These are phyloP conservation scores for Aspergillus sclerotiicarbonarius DNA, from an alignment of 495 filamentous ascomycete species.

Conservation along the genomic window DNA sequence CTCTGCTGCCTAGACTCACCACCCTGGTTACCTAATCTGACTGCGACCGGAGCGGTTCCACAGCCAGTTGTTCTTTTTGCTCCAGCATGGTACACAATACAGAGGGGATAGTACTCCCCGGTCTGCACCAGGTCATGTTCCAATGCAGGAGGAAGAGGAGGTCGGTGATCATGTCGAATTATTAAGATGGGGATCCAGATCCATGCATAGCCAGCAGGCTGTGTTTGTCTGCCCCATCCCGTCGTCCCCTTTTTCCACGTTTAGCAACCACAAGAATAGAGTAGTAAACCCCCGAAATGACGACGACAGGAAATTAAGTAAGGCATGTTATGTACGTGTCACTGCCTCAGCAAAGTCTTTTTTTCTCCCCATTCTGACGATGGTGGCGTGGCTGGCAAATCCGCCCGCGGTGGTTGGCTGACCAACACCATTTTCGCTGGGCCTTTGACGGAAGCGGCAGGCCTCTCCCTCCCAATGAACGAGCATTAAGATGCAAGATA, in stretches of 20 bases:
- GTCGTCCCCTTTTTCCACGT: too few relatives aligned
- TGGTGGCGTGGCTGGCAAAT: conserved; percentile 27
- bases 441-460: conserved; percentile 14
- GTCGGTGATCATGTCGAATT: not conserved
- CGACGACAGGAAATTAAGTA: not conserved
- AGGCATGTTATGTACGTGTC: conserved; percentile 2
- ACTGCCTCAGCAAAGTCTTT: not conserved
- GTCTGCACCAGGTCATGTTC: not conserved
- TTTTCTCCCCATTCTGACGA: not conserved
- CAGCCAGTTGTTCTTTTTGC: conserved; percentile 18
- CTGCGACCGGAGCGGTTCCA: conserved; percentile 15
- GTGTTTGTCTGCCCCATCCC: too few relatives aligned
- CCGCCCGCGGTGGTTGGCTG: conserved; percentile 23
- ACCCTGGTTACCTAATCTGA: conserved; percentile 11
- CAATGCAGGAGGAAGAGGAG: not conserved
- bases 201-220: too few relatives aligned
- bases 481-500: not conserved
- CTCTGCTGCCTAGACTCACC: conserved; percentile 6
- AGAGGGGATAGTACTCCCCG: not conserved
- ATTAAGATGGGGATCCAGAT: not conserved
- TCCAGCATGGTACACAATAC: not conserved
- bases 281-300: too few relatives aligned
- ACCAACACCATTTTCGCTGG: conserved; percentile 14
- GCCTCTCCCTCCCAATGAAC: not conserved
- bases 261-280: too few relatives aligned